Percentiles rank a stretch among this genome's conserved stretches.
Evolutionary conservation across 1,139 yeast genomes (phyloP).

Genomic region (Debaryomyces sp.): DNA sequence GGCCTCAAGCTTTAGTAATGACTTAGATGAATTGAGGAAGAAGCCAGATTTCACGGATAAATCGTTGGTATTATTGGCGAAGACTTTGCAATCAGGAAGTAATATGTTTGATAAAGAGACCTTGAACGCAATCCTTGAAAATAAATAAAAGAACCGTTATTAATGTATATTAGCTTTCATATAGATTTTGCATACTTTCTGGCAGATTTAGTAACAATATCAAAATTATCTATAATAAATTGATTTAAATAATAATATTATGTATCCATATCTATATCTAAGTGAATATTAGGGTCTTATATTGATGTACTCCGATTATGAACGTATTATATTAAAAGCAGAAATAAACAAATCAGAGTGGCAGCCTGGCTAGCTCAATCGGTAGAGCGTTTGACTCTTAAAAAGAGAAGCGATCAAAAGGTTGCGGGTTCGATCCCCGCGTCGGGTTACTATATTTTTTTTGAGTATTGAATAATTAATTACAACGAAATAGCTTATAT

Average conservation of each 20-base stretch:
- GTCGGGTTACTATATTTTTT: slow-evolving; percentile 25
- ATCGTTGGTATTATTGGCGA: slow-evolving; percentile 64
- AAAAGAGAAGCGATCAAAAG: slow-evolving; percentile 29
- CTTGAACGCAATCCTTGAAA: slow-evolving; percentile 38
- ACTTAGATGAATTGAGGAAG: slow-evolving; percentile 61
- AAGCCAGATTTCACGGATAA: slow-evolving; percentile 65
- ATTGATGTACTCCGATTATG: no score
- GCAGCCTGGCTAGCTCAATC: no score
- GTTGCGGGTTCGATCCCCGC: slow-evolving; percentile 45
- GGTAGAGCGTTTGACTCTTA: no score
- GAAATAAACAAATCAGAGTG: no score
- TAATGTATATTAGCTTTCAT: slow-evolving; percentile 1
- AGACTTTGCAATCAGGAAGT: slow-evolving; percentile 64
- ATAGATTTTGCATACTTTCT: not conserved
- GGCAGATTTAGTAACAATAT: not conserved
- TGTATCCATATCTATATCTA: not conserved
- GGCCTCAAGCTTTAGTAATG: slow-evolving; percentile 63
- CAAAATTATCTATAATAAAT: not conserved
- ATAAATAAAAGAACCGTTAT: not conserved
- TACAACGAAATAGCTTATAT: no score
- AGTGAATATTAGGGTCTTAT: no score
- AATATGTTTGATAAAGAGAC: slow-evolving; percentile 69
- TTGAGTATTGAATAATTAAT: no score
- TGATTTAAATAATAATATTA: not conserved
- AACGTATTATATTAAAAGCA: no score